Base-by-base conservation (phyloP, 306 rosid genomes). In the Lablab purpureus region DNA sequence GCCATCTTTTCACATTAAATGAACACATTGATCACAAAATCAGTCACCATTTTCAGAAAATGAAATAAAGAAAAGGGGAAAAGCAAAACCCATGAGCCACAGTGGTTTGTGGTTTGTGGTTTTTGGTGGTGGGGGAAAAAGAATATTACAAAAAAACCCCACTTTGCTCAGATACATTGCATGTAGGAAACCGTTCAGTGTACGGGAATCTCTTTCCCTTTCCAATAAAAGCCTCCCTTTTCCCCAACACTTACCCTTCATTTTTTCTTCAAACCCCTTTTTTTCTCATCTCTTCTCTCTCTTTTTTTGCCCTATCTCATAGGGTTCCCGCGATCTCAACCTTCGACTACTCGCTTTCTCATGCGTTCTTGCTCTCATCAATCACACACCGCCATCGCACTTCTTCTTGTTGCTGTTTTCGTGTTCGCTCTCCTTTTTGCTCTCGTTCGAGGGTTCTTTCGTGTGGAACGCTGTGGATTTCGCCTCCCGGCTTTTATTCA, bases 131-230 rank as follows among this genome's bases (percentile, higher is more conserved):
- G 89, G 90, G 94, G 80, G 49, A 78, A 6, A 72, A 67, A 77
- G 91, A 90, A 92, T 78, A 89, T 60, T 51, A 47, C 82, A 85
- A 80, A 19, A 85, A 89, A 86, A 82, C 54, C 80, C 90, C 90
- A 91, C 95, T 58, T 7, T 46, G 89, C 73, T 43, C 82, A 91
- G 84, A 91, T 95, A 84, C 99, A 93, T 81, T 93, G 99, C 92
- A 93, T 87, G 82, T 85, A 22, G 27, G n/a, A 47, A 79, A 14
- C 43, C 58, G 41, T 91, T 88, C 89, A 82, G 79, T 95, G 97
- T 83, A 84, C 72, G 12, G 32, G 37, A 81, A 74, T 85, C 84
- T 51, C 45, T 64, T 67, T 54, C 82, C 62, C 68, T 67, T 74
- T 81, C 1, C 80, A 68, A 81, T 87, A 89, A 87, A 89, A 85